Percentiles rank a stretch among this genome's conserved stretches.
Conservation (phyloP, 148 eudicot genomes). For the Persicaria maculosa region DNA sequence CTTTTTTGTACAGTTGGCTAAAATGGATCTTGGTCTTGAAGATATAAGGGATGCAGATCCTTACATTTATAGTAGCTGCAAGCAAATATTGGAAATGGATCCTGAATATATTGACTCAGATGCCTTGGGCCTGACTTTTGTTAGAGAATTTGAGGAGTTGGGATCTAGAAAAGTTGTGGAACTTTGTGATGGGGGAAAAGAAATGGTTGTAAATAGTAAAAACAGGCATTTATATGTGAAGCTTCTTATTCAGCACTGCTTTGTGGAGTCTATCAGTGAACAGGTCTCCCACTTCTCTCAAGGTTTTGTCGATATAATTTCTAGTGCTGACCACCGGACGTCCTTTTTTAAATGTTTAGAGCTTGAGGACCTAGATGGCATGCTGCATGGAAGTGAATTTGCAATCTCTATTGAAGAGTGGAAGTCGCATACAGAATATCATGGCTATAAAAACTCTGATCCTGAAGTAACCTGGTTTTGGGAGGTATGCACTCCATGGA, state of each 20-base stretch:
- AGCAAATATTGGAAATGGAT: constrained; percentile 82
- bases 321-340: constrained; percentile 16
- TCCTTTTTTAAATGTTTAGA: constrained; percentile 60
- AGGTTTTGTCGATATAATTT: constrained; percentile 74
- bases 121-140: constrained; percentile 73
- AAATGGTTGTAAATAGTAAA: constrained; percentile 53
- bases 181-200: constrained; percentile 61
- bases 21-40: constrained; percentile 48
- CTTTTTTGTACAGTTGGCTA: constrained; percentile 69
- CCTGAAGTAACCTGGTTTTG: constrained; percentile 83
- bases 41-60: constrained; percentile 91
- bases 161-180: constrained; percentile 71
- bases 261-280: constrained; percentile 52
- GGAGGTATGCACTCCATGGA: constrained; percentile 51
- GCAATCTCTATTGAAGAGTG: constrained; percentile 78
- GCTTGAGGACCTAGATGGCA: constrained; percentile 71
- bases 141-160: constrained; percentile 66
- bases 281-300: constrained; percentile 59
- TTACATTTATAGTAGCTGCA: constrained; percentile 68
- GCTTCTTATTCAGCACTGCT: constrained; percentile 55
- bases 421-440: constrained; percentile 77
- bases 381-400: constrained; percentile 73
- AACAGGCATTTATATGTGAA: constrained; percentile 67
- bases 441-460: constrained; percentile 66
- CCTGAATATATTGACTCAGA: constrained; percentile 74